Conservation (phyloP, 345 rosid genomes). For the Odontarrhena argentea region DNA sequence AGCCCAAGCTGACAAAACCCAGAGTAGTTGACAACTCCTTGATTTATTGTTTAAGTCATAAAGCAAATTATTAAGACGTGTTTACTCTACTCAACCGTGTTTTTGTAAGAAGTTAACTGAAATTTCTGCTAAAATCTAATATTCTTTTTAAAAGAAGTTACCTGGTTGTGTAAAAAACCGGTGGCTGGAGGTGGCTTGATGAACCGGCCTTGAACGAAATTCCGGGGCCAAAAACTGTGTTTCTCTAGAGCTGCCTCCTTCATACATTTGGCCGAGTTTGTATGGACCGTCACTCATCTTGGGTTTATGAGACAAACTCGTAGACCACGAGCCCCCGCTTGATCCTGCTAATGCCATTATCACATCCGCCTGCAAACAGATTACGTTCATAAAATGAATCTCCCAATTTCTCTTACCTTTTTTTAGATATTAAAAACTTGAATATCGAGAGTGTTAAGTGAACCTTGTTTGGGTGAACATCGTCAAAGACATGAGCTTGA, state of each 20-base stretch:
- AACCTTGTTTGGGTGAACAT: slow-evolving; percentile 96
- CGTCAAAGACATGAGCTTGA: slow-evolving; percentile 99
- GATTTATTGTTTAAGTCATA: slow-evolving; percentile 20
- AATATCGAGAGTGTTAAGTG: background rate
- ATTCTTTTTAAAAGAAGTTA: slow-evolving; percentile 25
- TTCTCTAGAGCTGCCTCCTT: slow-evolving; percentile 43
- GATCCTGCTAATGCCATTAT: slow-evolving; percentile 98
- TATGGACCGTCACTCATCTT: slow-evolving; percentile 28
- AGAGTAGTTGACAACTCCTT: slow-evolving; percentile 18
- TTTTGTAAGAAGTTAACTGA: slow-evolving; percentile 16
- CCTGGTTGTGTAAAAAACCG: slow-evolving; percentile 55
- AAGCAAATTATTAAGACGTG: background rate
- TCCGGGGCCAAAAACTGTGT: slow-evolving; percentile 36
- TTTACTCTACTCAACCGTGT: slow-evolving; percentile 16
- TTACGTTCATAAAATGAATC: background rate
- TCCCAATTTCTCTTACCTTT: background rate
- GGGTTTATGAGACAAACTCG: slow-evolving; percentile 64
- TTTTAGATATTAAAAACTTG: background rate
- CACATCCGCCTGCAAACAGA: slow-evolving; percentile 73
- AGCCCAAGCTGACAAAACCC: slow-evolving; percentile 8
- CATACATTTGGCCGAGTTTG: slow-evolving; percentile 28
- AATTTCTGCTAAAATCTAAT: slow-evolving; percentile 15
- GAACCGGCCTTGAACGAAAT: slow-evolving; percentile 38
- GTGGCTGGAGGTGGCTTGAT: slow-evolving; percentile 43
- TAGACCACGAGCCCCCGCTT: slow-evolving; percentile 96